Conservation (phyloP, 768 basidiomycete genomes). For the Leccinum incarnatum region DNA sequence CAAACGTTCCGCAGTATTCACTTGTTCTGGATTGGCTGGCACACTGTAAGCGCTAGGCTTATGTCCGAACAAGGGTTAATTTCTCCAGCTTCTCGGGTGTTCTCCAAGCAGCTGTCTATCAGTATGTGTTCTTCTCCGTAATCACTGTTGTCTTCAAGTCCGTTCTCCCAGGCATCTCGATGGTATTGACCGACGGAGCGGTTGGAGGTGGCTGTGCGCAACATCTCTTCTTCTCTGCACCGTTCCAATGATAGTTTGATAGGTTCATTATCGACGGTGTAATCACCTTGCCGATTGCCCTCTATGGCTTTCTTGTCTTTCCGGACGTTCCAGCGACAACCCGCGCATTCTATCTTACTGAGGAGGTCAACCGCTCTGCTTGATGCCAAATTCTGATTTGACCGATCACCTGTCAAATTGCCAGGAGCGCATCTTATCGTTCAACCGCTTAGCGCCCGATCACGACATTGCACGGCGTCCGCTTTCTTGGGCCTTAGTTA, state of each 20-base stretch:
- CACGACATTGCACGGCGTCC: slow-evolving; percentile 41
- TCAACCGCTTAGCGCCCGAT: slow-evolving; percentile 42
- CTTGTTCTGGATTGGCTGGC: slow-evolving; percentile 57
- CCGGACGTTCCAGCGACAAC: slow-evolving; percentile 69
- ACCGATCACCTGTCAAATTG: background rate
- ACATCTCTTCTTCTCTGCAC: background rate
- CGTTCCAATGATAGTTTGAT: background rate
- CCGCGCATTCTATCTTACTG: slow-evolving; percentile 58
- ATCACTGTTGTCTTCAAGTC: background rate
- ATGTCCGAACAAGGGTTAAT: background rate
- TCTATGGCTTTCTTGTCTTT: slow-evolving; percentile 71
- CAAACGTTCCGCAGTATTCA: slow-evolving; percentile 71
- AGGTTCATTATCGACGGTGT: slow-evolving; percentile 69
- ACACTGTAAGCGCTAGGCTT: slow-evolving; percentile 45
- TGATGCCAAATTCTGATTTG: background rate
- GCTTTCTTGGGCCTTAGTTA: slow-evolving; percentile 46
- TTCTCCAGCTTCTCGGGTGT: slow-evolving; percentile 57
- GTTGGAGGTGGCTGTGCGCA: slow-evolving; percentile 64
- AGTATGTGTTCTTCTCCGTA: slow-evolving; percentile 32
- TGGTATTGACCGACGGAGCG: slow-evolving; percentile 50
- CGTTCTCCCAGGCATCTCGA: slow-evolving; percentile 42
- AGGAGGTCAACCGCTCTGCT: slow-evolving; percentile 41
- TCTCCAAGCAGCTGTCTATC: slow-evolving; percentile 62
- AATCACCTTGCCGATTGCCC: slow-evolving; percentile 69
- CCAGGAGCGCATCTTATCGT: slow-evolving; percentile 56